phyloP scores from a whole-genome alignment of 345 rosid species.

The Salix exigua region DNA sequence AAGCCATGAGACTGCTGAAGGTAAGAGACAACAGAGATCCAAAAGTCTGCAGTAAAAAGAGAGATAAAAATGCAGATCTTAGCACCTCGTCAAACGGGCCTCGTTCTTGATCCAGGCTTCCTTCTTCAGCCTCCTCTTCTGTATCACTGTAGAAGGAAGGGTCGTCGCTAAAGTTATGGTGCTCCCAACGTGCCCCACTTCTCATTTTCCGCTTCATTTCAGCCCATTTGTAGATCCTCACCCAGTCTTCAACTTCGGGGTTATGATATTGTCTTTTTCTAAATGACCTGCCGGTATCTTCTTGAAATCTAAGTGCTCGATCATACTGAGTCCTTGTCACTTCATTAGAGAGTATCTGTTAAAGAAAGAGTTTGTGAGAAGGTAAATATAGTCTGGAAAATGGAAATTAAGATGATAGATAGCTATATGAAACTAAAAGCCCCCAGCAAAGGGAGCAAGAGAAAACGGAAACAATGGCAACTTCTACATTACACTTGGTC shows the following conservation, averaged over 20 bases:
- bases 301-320: constrained; percentile 41
- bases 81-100: constrained; percentile 58
- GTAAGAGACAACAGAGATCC: constrained; percentile 63
- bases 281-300: constrained; percentile 30
- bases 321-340: constrained; percentile 60
- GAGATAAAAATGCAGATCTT: constrained; percentile 50
- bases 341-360: constrained; percentile 73
- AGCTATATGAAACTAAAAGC: too few species aligned
- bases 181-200: constrained; percentile 41
- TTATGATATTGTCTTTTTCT: constrained; percentile 27
- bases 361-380: background rate
- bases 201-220: constrained; percentile 51
- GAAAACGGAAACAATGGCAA: too few species aligned
- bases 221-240: constrained; percentile 51
- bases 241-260: constrained; percentile 46
- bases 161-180: constrained; percentile 22
- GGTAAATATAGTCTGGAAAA: background rate
- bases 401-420: too few species aligned
- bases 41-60: constrained; percentile 50
- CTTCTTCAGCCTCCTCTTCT: constrained; percentile 38
- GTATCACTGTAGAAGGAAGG: constrained; percentile 26
- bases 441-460: too few species aligned
- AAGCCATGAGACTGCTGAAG: constrained; percentile 55
- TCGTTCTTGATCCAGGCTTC: constrained; percentile 36
- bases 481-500: too few species aligned